phyloP scores from a whole-genome alignment of 2,329 filamentous ascomycete genomes.

The Grosmannia serpens region DNA sequence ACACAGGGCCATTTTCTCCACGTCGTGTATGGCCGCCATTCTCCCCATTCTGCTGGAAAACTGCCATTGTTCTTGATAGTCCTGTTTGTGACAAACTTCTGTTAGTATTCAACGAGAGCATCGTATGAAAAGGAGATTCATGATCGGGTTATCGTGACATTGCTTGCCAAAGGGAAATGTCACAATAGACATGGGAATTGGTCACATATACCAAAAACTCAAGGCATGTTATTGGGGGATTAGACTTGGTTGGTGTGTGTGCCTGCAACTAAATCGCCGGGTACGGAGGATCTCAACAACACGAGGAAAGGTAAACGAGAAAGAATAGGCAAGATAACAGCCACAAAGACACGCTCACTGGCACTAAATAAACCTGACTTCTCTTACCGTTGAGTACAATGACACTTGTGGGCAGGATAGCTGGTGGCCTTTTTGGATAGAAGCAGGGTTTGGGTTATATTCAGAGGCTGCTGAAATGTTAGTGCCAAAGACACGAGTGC shows the following conservation, averaged over 20 bases:
- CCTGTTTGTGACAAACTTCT: background rate
- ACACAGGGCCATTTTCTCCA: background rate
- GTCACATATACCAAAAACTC: too few relatives aligned
- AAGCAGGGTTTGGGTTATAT: background rate
- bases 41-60: background rate
- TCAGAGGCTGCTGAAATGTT: background rate
- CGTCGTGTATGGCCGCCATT: background rate
- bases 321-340: background rate
- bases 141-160: too few relatives aligned
- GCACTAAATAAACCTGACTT: background rate
- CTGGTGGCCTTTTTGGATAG: background rate
- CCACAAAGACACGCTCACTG: background rate
- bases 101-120: background rate
- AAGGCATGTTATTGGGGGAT: too few relatives aligned
- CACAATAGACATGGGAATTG: too few relatives aligned
- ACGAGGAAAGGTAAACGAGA: background rate
- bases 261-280: too few relatives aligned
- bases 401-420: conserved; percentile 11
- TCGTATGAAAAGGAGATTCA: too few relatives aligned
- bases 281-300: too few relatives aligned
- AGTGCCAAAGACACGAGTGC: background rate
- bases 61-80: background rate
- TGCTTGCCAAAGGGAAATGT: background rate
- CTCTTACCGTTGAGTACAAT: background rate
- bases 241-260: too few relatives aligned